These are phyloP conservation scores for Choanephora cucurbitarum DNA, from an alignment of 371 early-diverging fungal genomes.

Conservation along the genomic window DNA sequence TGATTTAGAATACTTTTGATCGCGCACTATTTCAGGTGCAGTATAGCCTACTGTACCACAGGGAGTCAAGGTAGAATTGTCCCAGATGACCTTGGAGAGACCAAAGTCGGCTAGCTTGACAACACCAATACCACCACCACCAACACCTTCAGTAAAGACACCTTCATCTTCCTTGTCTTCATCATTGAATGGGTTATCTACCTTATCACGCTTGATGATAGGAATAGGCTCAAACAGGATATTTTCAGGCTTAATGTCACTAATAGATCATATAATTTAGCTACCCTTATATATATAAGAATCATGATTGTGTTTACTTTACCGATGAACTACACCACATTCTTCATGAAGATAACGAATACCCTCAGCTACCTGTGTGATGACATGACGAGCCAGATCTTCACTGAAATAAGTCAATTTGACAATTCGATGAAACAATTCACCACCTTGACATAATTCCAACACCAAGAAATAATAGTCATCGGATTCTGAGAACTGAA, in stretches of 20 bases:
- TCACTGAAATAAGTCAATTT: constrained; percentile 82
- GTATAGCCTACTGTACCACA: constrained; percentile 82
- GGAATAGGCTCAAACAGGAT: constrained; percentile 70
- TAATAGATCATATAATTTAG: too few species aligned
- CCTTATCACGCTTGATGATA: constrained; percentile 22
- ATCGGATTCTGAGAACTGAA: constrained; percentile 66
- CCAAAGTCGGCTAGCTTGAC: constrained; percentile 77
- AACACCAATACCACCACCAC: constrained; percentile 67
- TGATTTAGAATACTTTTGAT: constrained; percentile 67
- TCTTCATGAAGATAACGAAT: constrained; percentile 89
- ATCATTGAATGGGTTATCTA: constrained; percentile 7
- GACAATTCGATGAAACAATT: constrained; percentile 85
- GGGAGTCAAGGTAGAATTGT: constrained; percentile 71
- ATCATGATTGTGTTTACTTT: constrained; percentile 30
- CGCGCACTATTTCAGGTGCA: constrained; percentile 75
- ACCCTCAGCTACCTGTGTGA: constrained; percentile 88
- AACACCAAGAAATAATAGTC: constrained; percentile 78
- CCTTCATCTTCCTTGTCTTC: constrained; percentile 57
- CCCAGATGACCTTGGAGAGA: constrained; percentile 70
- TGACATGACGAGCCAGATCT: constrained; percentile 77
- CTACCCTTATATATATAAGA: too few species aligned
- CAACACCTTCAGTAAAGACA: constrained; percentile 54
- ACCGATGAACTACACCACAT: constrained; percentile 87
- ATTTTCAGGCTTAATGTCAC: constrained; percentile 92
- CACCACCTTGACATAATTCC: constrained; percentile 86